These are phyloP conservation scores for Dendryphion nanum DNA, from an alignment of 2,329 filamentous ascomycete genomes.

Conservation along the genomic window DNA sequence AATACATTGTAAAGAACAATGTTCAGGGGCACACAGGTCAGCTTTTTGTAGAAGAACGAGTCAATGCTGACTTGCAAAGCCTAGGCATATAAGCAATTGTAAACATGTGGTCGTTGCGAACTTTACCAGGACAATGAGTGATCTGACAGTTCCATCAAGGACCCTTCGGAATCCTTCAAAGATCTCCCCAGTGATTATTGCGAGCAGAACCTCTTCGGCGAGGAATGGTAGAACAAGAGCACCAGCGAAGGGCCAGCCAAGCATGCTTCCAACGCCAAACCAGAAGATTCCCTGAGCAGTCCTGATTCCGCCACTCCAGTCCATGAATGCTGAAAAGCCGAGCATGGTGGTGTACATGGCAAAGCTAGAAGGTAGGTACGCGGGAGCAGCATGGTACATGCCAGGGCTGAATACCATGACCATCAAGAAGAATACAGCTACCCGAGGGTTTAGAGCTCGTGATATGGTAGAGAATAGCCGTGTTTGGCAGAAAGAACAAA, in stretches of 20 bases:
- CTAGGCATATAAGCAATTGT: slow-evolving; percentile 43
- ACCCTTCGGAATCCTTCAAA: slow-evolving; percentile 61
- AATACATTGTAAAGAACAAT: slow-evolving; percentile 97
- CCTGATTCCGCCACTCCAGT: slow-evolving; percentile 76
- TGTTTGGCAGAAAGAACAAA: slow-evolving; percentile 80
- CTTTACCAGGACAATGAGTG: slow-evolving; percentile 68
- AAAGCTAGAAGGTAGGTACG: slow-evolving; percentile 91
- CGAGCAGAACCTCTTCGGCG: slow-evolving; percentile 68
- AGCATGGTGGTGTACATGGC: slow-evolving; percentile 93
- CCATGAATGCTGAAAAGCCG: slow-evolving; percentile 84
- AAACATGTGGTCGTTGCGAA: slow-evolving; percentile 7
- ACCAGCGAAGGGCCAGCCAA: slow-evolving; percentile 93
- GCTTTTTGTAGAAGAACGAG: slow-evolving; percentile 78
- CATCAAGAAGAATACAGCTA: slow-evolving; percentile 81
- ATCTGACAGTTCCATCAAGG: slow-evolving; percentile 65
- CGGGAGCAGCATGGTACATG: slow-evolving; percentile 86
- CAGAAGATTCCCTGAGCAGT: slow-evolving; percentile 84
- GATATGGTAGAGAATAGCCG: slow-evolving; percentile 77
- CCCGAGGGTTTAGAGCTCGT: slow-evolving; percentile 72
- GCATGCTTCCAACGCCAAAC: slow-evolving; percentile 79
- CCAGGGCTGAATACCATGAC: slow-evolving; percentile 78
- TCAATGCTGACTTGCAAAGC: slow-evolving; percentile 69
- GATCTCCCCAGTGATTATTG: slow-evolving; percentile 54
- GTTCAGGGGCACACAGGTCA: slow-evolving; percentile 79
- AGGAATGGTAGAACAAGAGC: slow-evolving; percentile 80